These are phyloP conservation scores for Eucalyptus marginata DNA, from an alignment of 345 rosid genomes.

Conservation along the genomic window DNA sequence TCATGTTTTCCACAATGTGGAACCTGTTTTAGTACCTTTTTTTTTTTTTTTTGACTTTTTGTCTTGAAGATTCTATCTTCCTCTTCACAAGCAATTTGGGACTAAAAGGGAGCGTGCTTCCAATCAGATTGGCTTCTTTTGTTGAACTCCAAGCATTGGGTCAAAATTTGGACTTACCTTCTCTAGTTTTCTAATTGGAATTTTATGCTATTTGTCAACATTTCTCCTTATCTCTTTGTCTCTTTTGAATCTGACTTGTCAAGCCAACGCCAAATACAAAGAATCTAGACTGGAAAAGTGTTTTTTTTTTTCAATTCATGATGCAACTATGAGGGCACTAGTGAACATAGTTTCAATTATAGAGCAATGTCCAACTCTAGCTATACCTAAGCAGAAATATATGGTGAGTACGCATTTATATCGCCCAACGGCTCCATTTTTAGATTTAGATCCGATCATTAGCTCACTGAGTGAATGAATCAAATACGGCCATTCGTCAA, in stretches of 20 bases:
- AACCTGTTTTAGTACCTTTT: background rate
- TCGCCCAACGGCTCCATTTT: rapidly evolving
- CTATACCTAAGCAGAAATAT: background rate
- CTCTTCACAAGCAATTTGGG: background rate
- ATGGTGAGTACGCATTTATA: background rate
- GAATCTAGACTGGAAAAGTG: background rate
- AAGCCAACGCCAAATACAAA: background rate
- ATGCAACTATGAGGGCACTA: background rate
- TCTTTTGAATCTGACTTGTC: background rate
- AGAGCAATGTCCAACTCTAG: background rate
- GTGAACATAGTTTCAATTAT: background rate
- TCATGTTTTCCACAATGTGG: background rate
- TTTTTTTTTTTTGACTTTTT: background rate
- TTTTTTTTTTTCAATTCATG: background rate
- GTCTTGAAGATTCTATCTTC: background rate
- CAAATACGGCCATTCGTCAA: background rate
- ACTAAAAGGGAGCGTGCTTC: background rate
- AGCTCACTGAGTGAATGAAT: background rate
- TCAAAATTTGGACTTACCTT: background rate
- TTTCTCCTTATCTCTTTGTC: background rate
- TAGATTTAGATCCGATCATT: background rate
- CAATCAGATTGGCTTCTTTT: background rate
- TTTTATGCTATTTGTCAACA: background rate
- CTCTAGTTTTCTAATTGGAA: background rate
- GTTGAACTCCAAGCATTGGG: background rate